Conservation (phyloP, 1,284 basidiomycete species). For the Ceratobasidium sp. region DNA sequence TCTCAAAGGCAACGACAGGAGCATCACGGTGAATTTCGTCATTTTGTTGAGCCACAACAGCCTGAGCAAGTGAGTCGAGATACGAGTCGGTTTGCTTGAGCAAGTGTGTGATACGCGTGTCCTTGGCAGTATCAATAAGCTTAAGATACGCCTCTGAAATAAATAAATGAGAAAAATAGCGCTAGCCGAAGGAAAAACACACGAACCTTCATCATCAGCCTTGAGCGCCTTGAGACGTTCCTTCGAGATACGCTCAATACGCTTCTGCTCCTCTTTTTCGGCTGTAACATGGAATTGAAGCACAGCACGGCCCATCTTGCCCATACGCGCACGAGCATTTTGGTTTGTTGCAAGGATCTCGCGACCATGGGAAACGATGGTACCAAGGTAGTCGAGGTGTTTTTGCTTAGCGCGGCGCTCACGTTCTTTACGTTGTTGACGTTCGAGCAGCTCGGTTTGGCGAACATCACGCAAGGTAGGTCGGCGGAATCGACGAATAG, state of each 20-base stretch:
- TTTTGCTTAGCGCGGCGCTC: conserved; percentile 96
- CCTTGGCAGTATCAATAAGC: conserved; percentile 98
- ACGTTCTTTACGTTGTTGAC: conserved; percentile 90
- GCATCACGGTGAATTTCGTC: conserved; percentile 66
- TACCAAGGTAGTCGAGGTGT: conserved; percentile 91
- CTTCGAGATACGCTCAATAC: conserved; percentile 95
- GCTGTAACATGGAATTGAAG: conserved; percentile 87
- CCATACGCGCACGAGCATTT: conserved; percentile 77
- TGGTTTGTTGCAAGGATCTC: conserved; percentile 73
- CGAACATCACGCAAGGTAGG: conserved; percentile 91
- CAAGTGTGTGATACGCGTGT: conserved; percentile 98
- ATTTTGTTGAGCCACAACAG: conserved; percentile 93
- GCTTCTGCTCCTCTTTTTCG: conserved; percentile 99
- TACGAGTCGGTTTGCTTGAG: conserved; percentile 95
- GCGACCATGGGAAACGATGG: conserved; percentile 88
- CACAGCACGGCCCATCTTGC: conserved; percentile 87
- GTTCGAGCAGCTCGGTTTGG: conserved; percentile 89
- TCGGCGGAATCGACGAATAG: conserved; percentile 90
- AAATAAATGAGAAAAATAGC: not conserved
- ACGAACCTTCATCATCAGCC: conserved; percentile 85
- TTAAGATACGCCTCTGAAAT: conserved; percentile 91
- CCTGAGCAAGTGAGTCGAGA: conserved; percentile 94
- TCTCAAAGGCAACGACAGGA: conserved; percentile 55
- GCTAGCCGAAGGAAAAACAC: too few relatives aligned
- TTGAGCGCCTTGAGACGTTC: conserved; percentile 98